Evolutionary conservation across 352 stramenopile species (phyloP).

Genomic region (Globisporangium ultimum): DNA sequence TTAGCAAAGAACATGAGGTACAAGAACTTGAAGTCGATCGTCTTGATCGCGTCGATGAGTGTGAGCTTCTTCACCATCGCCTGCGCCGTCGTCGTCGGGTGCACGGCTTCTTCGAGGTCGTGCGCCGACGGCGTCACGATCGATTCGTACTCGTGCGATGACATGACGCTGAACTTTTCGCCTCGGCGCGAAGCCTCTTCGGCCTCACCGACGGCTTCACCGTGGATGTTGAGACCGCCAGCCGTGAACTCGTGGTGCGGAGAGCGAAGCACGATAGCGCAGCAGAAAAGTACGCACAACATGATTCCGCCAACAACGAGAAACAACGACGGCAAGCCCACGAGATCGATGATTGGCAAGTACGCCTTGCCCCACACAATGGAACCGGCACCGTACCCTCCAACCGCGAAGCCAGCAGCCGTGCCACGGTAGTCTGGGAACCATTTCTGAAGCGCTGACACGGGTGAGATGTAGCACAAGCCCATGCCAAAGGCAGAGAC

Average conservation of each 20-base stretch:
- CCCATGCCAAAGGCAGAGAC: slow-evolving; percentile 57
- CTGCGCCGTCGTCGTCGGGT: slow-evolving; percentile 28
- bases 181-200: slow-evolving; percentile 29
- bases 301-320: slow-evolving; percentile 45
- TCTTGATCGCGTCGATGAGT: slow-evolving; percentile 51
- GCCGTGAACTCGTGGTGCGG: slow-evolving; percentile 46
- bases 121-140: slow-evolving; percentile 29
- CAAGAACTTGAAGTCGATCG: slow-evolving; percentile 54
- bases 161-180: slow-evolving; percentile 45
- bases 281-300: slow-evolving; percentile 30
- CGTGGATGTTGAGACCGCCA: slow-evolving; percentile 59
- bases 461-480: slow-evolving; percentile 74
- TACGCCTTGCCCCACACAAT: slow-evolving; percentile 70
- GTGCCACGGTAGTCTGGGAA: slow-evolving; percentile 74
- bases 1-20: slow-evolving; percentile 70
- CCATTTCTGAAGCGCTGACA: slow-evolving; percentile 73
- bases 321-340: slow-evolving; percentile 44
- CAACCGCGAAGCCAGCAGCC: slow-evolving; percentile 65
- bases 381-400: slow-evolving; percentile 54
- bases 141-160: slow-evolving; percentile 41
- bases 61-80: slow-evolving; percentile 42
- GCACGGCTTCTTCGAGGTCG: slow-evolving; percentile 27
- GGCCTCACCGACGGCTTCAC: slow-evolving; percentile 32
- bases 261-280: slow-evolving; percentile 38
- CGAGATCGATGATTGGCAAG: slow-evolving; percentile 43